These are phyloP conservation scores for Argentina anserina DNA, from an alignment of 306 rosid species.

Conservation along the genomic window DNA sequence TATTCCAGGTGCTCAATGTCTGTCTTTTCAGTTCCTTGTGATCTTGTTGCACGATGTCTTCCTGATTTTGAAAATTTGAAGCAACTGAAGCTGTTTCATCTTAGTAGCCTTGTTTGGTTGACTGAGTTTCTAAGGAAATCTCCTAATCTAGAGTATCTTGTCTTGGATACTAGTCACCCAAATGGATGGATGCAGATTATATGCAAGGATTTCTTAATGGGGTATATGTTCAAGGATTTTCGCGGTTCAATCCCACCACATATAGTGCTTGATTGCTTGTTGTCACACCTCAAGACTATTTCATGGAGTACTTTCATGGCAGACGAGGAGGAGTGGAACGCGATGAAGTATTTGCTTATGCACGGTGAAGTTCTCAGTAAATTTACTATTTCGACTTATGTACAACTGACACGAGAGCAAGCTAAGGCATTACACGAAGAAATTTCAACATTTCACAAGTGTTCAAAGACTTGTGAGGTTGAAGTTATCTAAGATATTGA, in stretches of 20 bases:
- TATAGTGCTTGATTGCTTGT: neutral
- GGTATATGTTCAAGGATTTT: neutral
- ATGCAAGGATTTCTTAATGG: neutral
- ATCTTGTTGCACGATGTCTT: neutral
- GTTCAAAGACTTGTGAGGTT: neutral
- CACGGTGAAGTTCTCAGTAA: neutral
- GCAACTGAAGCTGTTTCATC: neutral
- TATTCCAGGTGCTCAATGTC: neutral
- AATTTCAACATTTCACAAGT: neutral
- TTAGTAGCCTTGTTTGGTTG: neutral
- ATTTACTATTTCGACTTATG: neutral
- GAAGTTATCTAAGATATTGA: neutral
- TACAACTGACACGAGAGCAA: neutral
- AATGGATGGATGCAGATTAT: neutral
- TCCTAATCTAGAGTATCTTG: neutral
- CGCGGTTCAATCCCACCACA: neutral
- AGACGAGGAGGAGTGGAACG: neutral
- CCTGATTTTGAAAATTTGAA: neutral
- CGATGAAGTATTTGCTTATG: neutral
- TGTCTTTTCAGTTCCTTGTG: conserved; percentile 1
- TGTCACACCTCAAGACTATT: neutral
- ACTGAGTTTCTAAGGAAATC: neutral
- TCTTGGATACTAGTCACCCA: neutral
- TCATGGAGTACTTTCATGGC: neutral
- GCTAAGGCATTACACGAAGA: neutral